phyloP scores from a whole-genome alignment of 345 rosid species.

The Sapria himalayana region DNA sequence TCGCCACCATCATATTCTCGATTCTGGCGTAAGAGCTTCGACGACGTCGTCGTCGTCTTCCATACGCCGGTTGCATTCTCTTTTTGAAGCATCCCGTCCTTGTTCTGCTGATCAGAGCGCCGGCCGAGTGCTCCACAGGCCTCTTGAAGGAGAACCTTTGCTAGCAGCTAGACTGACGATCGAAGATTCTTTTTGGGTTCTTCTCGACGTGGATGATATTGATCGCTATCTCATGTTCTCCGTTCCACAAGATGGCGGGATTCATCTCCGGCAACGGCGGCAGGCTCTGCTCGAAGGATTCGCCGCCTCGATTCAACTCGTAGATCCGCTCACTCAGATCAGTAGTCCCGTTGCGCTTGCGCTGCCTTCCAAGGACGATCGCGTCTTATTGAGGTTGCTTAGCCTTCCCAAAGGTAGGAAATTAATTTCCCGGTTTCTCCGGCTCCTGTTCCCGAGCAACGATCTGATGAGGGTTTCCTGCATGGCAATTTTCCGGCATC shows the following conservation, averaged over 20 bases:
- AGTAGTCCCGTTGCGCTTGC: slow-evolving; percentile 27
- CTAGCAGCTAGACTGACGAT: slow-evolving; percentile 88
- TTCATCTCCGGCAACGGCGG: slow-evolving; percentile 49
- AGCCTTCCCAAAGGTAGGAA: slow-evolving; percentile 80
- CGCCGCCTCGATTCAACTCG: slow-evolving; percentile 77
- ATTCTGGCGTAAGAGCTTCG: too few relatives aligned
- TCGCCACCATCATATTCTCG: slow-evolving; percentile 50
- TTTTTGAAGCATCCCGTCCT: slow-evolving; percentile 53
- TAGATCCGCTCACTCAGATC: slow-evolving; percentile 66
- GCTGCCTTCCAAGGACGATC: slow-evolving; percentile 56
- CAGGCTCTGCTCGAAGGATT: slow-evolving; percentile 63
- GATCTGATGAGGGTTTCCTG: slow-evolving; percentile 70
- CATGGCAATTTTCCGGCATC: slow-evolving; percentile 86
- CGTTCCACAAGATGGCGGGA: slow-evolving; percentile 70
- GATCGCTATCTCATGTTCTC: slow-evolving; percentile 49
- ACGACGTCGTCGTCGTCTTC: too few relatives aligned
- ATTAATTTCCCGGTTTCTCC: slow-evolving; percentile 39
- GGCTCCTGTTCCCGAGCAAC: slow-evolving; percentile 66
- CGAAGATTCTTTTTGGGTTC: slow-evolving; percentile 57
- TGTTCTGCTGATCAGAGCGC: slow-evolving; percentile 32
- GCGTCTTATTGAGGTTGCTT: slow-evolving; percentile 51
- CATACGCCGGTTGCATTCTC: slow-evolving; percentile 45
- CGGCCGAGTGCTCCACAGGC: slow-evolving; percentile 46
- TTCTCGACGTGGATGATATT: slow-evolving; percentile 73
- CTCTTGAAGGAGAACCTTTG: slow-evolving; percentile 82